Conservation (phyloP, 176 grass and related monocot genomes). For the Oryza meyeriana region DNA sequence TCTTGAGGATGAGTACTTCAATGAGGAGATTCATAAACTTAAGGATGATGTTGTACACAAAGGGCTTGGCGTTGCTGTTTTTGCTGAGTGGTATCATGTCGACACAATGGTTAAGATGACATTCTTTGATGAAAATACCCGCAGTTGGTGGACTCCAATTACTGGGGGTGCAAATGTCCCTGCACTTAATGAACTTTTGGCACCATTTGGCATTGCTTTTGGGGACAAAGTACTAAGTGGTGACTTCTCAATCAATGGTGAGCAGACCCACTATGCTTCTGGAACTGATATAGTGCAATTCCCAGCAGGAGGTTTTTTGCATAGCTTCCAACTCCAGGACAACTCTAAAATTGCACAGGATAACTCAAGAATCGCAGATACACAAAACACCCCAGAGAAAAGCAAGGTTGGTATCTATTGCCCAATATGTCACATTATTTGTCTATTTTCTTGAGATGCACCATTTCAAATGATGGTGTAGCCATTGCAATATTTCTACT, state of each 20-base stretch:
- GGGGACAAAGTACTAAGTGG: conserved; percentile 91
- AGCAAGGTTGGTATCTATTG: conserved; percentile 46
- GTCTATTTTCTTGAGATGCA: background rate
- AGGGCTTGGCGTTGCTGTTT: conserved; percentile 80
- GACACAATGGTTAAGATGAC: conserved; percentile 97
- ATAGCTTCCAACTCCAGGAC: conserved; percentile 91
- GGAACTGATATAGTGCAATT: conserved; percentile 96
- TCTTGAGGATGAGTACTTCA: conserved; percentile 93
- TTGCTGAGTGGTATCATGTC: conserved; percentile 98
- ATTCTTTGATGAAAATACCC: conserved; percentile 99
- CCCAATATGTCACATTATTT: background rate
- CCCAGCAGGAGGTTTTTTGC: conserved; percentile 76
- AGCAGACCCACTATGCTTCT: conserved; percentile 96
- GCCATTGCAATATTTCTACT: background rate
- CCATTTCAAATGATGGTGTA: background rate
- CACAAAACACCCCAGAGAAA: conserved; percentile 45
- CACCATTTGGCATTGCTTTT: conserved; percentile 85
- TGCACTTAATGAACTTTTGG: conserved; percentile 88
- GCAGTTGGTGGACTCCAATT: conserved; percentile 98
- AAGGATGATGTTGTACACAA: conserved; percentile 79
- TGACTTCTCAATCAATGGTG: conserved; percentile 93
- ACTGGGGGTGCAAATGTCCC: conserved; percentile 97
- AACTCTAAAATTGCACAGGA: conserved; percentile 46
- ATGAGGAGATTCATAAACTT: conserved; percentile 92
- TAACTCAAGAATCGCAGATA: conserved; percentile 44